Evolutionary conservation across 1,284 basidiomycete species (phyloP), one percentile per base, ranked within the genome.

Genomic region (Polyporus tsugae): DNA sequence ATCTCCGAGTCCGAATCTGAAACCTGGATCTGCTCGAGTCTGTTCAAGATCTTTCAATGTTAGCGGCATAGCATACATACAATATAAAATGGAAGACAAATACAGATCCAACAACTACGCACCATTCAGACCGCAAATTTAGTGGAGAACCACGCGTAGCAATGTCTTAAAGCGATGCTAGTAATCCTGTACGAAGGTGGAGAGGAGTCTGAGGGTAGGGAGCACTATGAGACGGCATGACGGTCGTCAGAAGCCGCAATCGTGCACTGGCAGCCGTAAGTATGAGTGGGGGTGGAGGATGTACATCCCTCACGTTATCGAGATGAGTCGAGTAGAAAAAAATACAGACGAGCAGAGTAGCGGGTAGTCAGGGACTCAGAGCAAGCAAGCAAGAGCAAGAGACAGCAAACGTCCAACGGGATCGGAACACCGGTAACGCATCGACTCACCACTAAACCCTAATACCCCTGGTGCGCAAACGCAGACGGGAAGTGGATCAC

Each of bases 401-500:
- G 6, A 36, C 33, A 38, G 36, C 35, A 19, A 38, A 7, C 2
- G 19, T 19, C 19, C 6, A 22, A 33, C 2, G 4, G 7, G 3
- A 11, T 11, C 3, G 22, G 25, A 33, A 5, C 55, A 38, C 4
- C 15, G 2, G 19, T 2, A 4, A 38, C 19, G 29, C 10, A 36
- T 19, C 29, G 35, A 57, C n/a, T 10, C 55, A n/a, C 19, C 55
- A 36, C 35, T 4, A 33, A 35, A 4, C 15, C 35, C 55, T 38
- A 58, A 38, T 36, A 58, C 35, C 55, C 55, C 35, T 38, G 55
- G 36, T 38, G 36, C 15, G 55, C 55, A 58, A 70, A 72, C 49
- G 60, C 62, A 33, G 70, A 70, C 25, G 75, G 75, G 63, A 75
- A 75, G 58, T 75, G 75, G 10, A 75, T 42, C 46, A 73, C 60